Evolutionary conservation across 306 rosid species (phyloP).

Genomic region (Cicer chorassanicum): DNA sequence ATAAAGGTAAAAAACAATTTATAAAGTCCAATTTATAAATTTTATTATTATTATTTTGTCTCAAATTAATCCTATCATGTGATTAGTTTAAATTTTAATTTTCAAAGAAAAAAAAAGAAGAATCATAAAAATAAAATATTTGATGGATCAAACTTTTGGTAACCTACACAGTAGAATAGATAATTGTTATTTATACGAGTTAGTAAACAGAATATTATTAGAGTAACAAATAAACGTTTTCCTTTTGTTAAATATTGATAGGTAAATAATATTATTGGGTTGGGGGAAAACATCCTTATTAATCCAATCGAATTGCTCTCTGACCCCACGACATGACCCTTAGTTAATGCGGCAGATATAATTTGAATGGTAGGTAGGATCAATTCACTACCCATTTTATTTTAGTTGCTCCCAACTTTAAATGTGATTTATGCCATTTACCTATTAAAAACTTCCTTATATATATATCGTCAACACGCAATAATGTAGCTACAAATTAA

Average conservation of each 20-base stretch:
- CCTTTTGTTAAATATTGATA: background rate
- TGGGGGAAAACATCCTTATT: conserved; percentile 38
- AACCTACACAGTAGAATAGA: too few relatives aligned
- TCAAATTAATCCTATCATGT: too few relatives aligned
- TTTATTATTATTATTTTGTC: too few relatives aligned
- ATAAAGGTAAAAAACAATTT: too few relatives aligned
- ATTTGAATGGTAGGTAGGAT: conserved; percentile 61
- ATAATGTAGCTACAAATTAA: conserved; percentile 26
- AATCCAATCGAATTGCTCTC: conserved; percentile 36
- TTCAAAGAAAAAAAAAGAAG: too few relatives aligned
- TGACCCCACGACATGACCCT: conserved; percentile 56
- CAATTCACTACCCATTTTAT: conserved; percentile 48
- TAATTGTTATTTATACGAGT: too few relatives aligned
- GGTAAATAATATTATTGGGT: conserved; percentile 30
- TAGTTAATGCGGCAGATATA: conserved; percentile 59
- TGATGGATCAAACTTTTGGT: too few relatives aligned
- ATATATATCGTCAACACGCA: conserved; percentile 42
- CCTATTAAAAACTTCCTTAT: conserved; percentile 37
- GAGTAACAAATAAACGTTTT: too few relatives aligned
- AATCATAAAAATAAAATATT: too few relatives aligned
- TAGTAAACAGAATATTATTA: too few relatives aligned
- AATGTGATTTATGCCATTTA: conserved; percentile 49
- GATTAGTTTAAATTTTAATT: too few relatives aligned
- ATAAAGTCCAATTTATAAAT: too few relatives aligned
- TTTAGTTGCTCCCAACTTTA: conserved; percentile 49